These are phyloP conservation scores for Boletellus ananiceps DNA, from an alignment of 768 basidiomycete species.

Conservation along the genomic window DNA sequence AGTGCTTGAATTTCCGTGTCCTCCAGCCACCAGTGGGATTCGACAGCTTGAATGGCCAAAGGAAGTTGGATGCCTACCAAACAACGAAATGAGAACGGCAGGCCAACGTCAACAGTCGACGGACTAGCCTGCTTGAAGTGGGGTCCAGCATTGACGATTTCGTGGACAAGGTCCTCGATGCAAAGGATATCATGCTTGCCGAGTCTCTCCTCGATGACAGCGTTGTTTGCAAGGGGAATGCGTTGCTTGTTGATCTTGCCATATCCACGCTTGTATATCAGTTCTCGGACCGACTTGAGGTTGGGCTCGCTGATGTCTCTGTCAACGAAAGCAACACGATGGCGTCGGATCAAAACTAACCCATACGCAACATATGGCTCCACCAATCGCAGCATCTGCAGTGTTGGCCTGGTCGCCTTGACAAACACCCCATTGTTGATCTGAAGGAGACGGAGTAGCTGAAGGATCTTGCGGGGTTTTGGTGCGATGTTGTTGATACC, in stretches of 20 bases:
- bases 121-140: constrained; percentile 94
- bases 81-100: not conserved
- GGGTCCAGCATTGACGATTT: constrained; percentile 91
- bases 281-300: constrained; percentile 92
- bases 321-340: constrained; percentile 2
- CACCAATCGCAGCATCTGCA: constrained; percentile 96
- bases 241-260: constrained; percentile 98
- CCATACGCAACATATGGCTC: constrained; percentile 98
- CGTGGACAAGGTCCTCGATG: constrained; percentile 95
- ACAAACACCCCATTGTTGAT: constrained; percentile 99
- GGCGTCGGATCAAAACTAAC: constrained; percentile 38
- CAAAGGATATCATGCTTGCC: constrained; percentile 95
- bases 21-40: constrained; percentile 99
- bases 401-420: constrained; percentile 93
- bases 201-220: constrained; percentile 84
- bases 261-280: constrained; percentile 99
- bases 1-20: constrained; percentile 96
- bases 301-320: constrained; percentile 72
- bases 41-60: constrained; percentile 99
- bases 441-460: constrained; percentile 96
- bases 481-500: constrained; percentile 99
- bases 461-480: constrained; percentile 98
- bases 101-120: not conserved
- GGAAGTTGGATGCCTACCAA: constrained; percentile 81
- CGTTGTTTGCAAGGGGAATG: constrained; percentile 91